A percentile compares a stretch with the other conserved stretches of the same genome.
phyloP scores from a whole-genome alignment of 1,284 basidiomycete species.

The Macrocystidia cucumis region DNA sequence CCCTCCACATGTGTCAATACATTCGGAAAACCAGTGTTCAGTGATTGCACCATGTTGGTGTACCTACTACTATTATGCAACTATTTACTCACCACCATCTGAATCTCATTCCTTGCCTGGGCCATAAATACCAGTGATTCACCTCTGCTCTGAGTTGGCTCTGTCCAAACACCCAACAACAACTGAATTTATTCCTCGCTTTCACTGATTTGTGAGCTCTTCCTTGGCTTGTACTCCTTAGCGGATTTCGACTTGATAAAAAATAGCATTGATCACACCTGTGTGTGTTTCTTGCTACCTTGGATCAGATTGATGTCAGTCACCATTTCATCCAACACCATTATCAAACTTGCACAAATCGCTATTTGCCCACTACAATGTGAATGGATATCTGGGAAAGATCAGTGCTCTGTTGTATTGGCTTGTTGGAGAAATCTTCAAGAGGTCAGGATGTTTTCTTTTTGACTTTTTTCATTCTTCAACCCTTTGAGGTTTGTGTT shows the following conservation, averaged over 20 bases:
- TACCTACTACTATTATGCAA: too few species aligned
- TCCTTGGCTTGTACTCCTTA: slow-evolving; percentile 11
- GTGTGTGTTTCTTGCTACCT: background rate
- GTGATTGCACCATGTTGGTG: too few species aligned
- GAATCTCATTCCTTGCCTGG: too few species aligned
- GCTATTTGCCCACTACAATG: slow-evolving; percentile 13
- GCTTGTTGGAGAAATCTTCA: slow-evolving; percentile 14
- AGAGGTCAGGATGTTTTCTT: slow-evolving; percentile 9
- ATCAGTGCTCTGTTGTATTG: slow-evolving; percentile 12
- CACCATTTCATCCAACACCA: slow-evolving; percentile 12
- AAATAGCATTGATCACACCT: too few species aligned
- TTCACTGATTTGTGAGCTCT: background rate
- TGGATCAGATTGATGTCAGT: slow-evolving; percentile 4
- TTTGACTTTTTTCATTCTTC: background rate
- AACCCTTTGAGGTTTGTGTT: slow-evolving; percentile 2
- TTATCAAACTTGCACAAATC: slow-evolving; percentile 11
- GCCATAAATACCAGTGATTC: too few species aligned
- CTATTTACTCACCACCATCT: too few species aligned
- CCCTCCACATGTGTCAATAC: too few species aligned
- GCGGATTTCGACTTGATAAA: slow-evolving; percentile 12
- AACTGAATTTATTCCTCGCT: background rate
- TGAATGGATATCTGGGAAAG: slow-evolving; percentile 14
- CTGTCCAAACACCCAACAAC: too few species aligned
- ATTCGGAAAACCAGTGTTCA: too few species aligned
- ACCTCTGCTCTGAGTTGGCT: too few species aligned